Evolutionary conservation across 768 basidiomycete species (phyloP), one percentile per base, ranked within the genome.

Genomic region (Pleurotus salmoneostramineus): DNA sequence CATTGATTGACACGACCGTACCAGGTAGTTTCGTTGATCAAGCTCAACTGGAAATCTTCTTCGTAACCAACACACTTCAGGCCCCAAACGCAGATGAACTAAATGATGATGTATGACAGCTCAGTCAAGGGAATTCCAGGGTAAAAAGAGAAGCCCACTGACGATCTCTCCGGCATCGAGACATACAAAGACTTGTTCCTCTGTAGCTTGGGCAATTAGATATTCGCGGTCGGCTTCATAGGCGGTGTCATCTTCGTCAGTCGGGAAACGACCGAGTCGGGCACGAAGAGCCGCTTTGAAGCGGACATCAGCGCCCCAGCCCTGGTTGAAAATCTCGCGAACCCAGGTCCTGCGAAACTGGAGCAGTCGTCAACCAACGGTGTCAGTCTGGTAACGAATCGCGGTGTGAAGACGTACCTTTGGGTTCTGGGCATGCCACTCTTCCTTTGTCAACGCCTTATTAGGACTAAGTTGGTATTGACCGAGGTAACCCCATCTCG

Each of bases 61-160:
- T 78, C 74, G 47, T 78, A 78, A 2, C 68, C 74, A 14, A 76
- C 65, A 50, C 77, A 78, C 56, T 76, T 72, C 71, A 77, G 67
- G 0, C 69, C 71, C 71, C 72, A 75, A 0, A 74, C 71, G 0
- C 64, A 64, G 27, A 78, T 63, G 17, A 52, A 58, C 73, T 76
- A 46, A 27, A 27, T 1, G 21, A 27, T 27, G 21, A 27, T 27
- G 3, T 27, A 3, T 27, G 7, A 46, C 2, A 27, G 27, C 52
- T 3, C 6, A 15, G n/a, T 21, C 32, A 48, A 11, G 43, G 42
- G 11, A 21, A 11, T 0, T 31, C 17, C 12, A 48, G 6, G 33
- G 7, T 40, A 48, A 11, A 14, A 7, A 7, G 11, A 2, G 12
- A 5, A n/a, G 14, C 46, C 15, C 2, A 12, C 64, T 32, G 34